Conservation (phyloP, 495 filamentous ascomycete species). For the Lichina pygmaea region DNA sequence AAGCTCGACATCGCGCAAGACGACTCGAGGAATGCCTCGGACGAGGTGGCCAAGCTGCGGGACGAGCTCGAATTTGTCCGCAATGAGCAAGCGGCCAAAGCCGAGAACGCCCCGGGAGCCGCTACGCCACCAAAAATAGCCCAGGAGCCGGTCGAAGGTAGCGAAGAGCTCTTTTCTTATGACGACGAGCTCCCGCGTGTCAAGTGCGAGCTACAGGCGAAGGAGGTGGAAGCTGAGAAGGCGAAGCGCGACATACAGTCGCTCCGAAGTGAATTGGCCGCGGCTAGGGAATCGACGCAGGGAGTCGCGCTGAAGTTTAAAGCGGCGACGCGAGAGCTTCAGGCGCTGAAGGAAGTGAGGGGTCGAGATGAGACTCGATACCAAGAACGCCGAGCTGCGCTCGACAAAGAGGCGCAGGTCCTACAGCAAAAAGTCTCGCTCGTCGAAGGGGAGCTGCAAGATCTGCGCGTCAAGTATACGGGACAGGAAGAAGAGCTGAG, state of each 20-base stretch:
- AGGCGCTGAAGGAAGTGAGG: constrained; percentile 26
- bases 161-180: constrained; percentile 75
- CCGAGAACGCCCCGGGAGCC: background rate
- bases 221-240: constrained; percentile 35
- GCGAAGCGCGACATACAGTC: constrained; percentile 34
- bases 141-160: constrained; percentile 12
- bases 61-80: constrained; percentile 1
- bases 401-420: constrained; percentile 5
- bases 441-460: constrained; percentile 13
- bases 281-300: constrained; percentile 35
- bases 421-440: constrained; percentile 15
- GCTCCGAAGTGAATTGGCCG: constrained; percentile 23
- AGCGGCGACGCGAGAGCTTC: constrained; percentile 28
- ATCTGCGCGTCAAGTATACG: constrained; percentile 22
- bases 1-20: constrained; percentile 45
- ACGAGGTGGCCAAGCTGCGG: constrained; percentile 23
- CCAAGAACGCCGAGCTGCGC: constrained; percentile 6
- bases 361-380: constrained; percentile 24
- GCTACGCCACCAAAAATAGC: background rate
- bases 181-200: constrained; percentile 46
- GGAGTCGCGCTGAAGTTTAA: constrained; percentile 36
- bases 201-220: constrained; percentile 29
- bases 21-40: constrained; percentile 25
- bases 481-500: constrained; percentile 24
- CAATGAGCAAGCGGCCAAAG: constrained; percentile 3